Evolutionary conservation across 352 stramenopile genomes (phyloP).

Genomic region (Phytophthora boehmeriae): DNA sequence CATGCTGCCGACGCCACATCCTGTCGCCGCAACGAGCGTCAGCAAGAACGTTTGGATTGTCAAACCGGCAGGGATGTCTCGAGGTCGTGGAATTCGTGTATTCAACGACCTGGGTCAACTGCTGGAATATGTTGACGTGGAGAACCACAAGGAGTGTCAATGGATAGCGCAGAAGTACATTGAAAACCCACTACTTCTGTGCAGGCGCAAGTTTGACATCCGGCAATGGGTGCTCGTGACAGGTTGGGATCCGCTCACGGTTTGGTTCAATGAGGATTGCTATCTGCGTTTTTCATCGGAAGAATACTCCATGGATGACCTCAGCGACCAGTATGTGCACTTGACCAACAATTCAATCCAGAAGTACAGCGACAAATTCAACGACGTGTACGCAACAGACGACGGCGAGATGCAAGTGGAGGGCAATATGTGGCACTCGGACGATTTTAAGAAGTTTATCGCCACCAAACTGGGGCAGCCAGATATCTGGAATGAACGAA

Average conservation of each 20-base stretch:
- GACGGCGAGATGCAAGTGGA: conserved; percentile 66
- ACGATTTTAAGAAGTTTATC: conserved; percentile 75
- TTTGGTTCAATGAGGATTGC: conserved; percentile 93
- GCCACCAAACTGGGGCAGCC: conserved; percentile 29
- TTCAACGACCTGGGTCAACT: conserved; percentile 87
- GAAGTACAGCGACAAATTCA: conserved; percentile 92
- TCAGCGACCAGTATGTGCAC: conserved; percentile 91
- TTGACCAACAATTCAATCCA: conserved; percentile 95
- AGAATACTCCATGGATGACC: conserved; percentile 78
- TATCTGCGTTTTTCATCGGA: conserved; percentile 93
- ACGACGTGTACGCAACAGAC: conserved; percentile 72
- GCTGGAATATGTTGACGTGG: conserved; percentile 84
- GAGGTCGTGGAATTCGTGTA: conserved; percentile 86
- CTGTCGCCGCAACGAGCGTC: conserved; percentile 13
- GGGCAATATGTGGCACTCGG: conserved; percentile 81
- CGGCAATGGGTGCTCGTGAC: conserved; percentile 94
- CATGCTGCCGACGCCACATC: conserved; percentile 12
- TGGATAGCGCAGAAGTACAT: conserved; percentile 92
- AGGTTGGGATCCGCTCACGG: conserved; percentile 92
- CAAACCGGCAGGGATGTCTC: conserved; percentile 89
- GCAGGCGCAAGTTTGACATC: conserved; percentile 93
- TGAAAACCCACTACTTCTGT: conserved; percentile 86
- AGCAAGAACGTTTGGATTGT: conserved; percentile 94
- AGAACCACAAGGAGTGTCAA: conserved; percentile 87
- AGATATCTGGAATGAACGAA: conserved; percentile 45